Evolutionary conservation across 1,284 basidiomycete species (phyloP).

Genomic region (Cryptococcus sp.): DNA sequence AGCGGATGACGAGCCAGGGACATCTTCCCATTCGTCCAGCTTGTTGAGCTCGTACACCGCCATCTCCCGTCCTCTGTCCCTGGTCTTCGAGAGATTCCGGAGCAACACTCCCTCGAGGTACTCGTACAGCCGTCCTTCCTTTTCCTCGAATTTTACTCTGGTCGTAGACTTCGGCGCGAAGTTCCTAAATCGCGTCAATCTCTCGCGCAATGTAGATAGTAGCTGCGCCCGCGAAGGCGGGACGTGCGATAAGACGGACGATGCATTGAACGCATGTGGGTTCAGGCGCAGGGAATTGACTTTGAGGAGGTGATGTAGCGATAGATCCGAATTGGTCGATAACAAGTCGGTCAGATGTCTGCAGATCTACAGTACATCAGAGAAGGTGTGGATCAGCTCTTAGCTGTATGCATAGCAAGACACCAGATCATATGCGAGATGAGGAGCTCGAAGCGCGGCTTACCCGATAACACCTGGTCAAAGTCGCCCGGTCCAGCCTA

Average conservation of each 20-base stretch:
- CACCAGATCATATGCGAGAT: background rate
- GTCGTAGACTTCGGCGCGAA: constrained; percentile 28
- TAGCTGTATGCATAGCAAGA: background rate
- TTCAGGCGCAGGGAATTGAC: constrained; percentile 71
- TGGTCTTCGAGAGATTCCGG: constrained; percentile 23
- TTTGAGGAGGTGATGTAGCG: constrained; percentile 77
- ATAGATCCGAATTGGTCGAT: constrained; percentile 40
- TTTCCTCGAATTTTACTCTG: constrained; percentile 35
- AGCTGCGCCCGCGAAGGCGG: constrained; percentile 53
- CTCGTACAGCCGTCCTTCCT: constrained; percentile 50
- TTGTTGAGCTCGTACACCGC: constrained; percentile 35
- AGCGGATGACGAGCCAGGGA: constrained; percentile 9
- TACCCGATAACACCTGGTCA: constrained; percentile 33
- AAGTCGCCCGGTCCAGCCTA: constrained; percentile 28
- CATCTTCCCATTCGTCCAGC: constrained; percentile 27
- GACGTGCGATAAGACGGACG: constrained; percentile 20
- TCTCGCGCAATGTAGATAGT: constrained; percentile 40
- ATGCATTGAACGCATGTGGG: constrained; percentile 48
- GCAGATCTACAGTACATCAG: constrained; percentile 33
- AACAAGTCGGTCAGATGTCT: constrained; percentile 35
- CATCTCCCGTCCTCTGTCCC: constrained; percentile 11
- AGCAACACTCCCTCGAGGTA: constrained; percentile 51
- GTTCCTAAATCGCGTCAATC: constrained; percentile 44
- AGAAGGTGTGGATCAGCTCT: too few species aligned
- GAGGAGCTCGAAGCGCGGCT: background rate